Percentiles rank a stretch among this genome's conserved stretches.
phyloP scores from a whole-genome alignment of 169 alveolate species.

The Cryptosporidium muris region DNA sequence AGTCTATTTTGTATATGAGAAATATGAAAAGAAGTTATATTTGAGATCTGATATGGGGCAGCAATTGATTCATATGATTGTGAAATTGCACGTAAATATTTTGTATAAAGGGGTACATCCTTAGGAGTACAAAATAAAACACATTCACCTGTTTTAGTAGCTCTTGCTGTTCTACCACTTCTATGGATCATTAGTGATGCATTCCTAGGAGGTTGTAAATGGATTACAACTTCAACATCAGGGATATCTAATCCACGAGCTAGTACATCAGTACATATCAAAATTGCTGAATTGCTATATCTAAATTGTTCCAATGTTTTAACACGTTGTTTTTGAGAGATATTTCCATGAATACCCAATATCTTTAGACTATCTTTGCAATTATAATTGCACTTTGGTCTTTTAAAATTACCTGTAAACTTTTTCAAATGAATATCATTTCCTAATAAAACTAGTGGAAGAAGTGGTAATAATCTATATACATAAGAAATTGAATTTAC shows the following conservation, averaged over 20 bases:
- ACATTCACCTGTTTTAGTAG: constrained; percentile 80
- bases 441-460: constrained; percentile 41
- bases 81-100: constrained; percentile 29
- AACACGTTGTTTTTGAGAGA: constrained; percentile 80
- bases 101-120: constrained; percentile 75
- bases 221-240: constrained; percentile 93
- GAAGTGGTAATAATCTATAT: constrained; percentile 76
- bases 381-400: constrained; percentile 12
- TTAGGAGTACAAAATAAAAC: constrained; percentile 79
- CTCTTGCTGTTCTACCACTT: constrained; percentile 97
- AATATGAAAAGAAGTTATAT: constrained; percentile 24
- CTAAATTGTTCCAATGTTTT: constrained; percentile 81
- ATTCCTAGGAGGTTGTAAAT: constrained; percentile 95
- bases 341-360: constrained; percentile 77
- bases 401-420: constrained; percentile 72
- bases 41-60: constrained; percentile 1
- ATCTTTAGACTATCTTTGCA: constrained; percentile 22
- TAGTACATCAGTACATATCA: constrained; percentile 94
- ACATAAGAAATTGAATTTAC: constrained; percentile 81
- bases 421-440: constrained; percentile 39
- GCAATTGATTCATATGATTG: constrained; percentile 33
- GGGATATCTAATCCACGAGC: constrained; percentile 98
- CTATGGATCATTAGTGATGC: constrained; percentile 93
- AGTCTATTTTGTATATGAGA: constrained; percentile 55
- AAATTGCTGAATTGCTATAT: constrained; percentile 74